Evolutionary conservation across 768 basidiomycete genomes (phyloP).

Genomic region (Lentinula detonsa): DNA sequence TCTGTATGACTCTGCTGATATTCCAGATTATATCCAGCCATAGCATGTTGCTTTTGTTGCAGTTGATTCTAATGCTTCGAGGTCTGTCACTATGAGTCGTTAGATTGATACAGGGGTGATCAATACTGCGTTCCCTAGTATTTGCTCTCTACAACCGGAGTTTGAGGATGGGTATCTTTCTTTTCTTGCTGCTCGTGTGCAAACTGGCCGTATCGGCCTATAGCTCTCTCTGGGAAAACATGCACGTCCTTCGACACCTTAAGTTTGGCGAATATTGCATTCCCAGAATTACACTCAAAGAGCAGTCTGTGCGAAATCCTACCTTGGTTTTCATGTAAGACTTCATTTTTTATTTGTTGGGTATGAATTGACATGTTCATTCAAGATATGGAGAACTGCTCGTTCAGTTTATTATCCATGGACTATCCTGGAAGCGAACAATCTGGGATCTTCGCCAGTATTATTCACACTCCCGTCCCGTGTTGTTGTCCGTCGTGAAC

Average conservation of each 20-base stretch:
- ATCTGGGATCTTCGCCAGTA: constrained; percentile 1
- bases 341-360: neutral
- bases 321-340: neutral
- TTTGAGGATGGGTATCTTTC: neutral
- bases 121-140: neutral
- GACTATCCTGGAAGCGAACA: neutral
- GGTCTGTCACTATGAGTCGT: neutral
- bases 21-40: neutral
- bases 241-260: neutral
- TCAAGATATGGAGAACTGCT: neutral
- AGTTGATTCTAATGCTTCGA: constrained; percentile 4
- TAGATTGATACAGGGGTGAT: neutral
- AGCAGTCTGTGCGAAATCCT: neutral
- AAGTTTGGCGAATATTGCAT: neutral
- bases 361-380: neutral
- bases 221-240: neutral
- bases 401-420: neutral
- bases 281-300: neutral
- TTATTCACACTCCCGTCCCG: neutral
- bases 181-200: neutral
- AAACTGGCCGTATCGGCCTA: neutral
- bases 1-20: neutral
- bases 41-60: neutral
- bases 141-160: neutral
- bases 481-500: neutral